Evolutionary conservation across 257 asterid genomes (phyloP).

Genomic region (Nicotiana obtusifolia): DNA sequence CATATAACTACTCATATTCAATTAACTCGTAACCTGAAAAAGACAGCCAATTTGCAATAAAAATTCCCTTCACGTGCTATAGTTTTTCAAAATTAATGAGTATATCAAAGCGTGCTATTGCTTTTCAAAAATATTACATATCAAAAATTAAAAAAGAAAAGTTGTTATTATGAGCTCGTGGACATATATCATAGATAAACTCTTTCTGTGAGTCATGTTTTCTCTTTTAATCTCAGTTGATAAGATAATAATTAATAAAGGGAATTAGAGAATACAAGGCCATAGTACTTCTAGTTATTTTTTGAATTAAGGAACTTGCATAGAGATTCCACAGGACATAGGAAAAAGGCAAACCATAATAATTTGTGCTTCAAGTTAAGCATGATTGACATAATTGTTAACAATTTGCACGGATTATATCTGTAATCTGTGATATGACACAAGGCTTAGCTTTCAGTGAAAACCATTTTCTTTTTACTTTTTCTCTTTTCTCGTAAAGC

Average conservation of each 20-base stretch:
- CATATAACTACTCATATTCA: too few species aligned
- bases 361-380: neutral
- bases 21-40: too few species aligned
- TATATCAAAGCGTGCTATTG: neutral
- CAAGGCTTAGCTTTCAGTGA: neutral
- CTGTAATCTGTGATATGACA: neutral
- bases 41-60: too few species aligned
- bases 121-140: neutral
- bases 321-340: neutral
- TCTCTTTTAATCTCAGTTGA: too few species aligned
- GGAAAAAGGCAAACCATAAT: neutral
- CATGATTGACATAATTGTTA: neutral
- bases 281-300: too few species aligned
- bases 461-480: neutral
- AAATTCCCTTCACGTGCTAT: too few species aligned
- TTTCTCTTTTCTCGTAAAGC: neutral
- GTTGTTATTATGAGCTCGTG: neutral
- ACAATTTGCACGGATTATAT: neutral
- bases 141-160: neutral
- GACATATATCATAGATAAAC: neutral
- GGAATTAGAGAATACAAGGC: too few species aligned
- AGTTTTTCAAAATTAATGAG: too few species aligned
- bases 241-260: too few species aligned
- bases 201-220: too few species aligned
- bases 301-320: too few species aligned